These are phyloP conservation scores for Phylloporus scabripes DNA, from an alignment of 768 basidiomycete genomes.

Conservation along the genomic window DNA sequence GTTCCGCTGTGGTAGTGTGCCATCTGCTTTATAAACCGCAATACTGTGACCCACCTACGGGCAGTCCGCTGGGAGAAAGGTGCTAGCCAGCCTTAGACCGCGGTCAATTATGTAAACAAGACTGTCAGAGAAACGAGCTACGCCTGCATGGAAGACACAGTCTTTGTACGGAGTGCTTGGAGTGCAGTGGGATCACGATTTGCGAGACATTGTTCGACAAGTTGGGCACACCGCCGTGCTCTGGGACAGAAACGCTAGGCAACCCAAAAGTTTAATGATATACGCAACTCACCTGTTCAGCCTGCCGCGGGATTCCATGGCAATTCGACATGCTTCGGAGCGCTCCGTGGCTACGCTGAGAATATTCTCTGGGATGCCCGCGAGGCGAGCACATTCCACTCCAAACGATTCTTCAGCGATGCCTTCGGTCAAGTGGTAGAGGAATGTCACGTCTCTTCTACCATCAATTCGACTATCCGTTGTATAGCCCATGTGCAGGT, in stretches of 20 bases:
- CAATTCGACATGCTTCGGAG: constrained; percentile 49
- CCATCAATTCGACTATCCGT: constrained; percentile 68
- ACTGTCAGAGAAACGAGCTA: not conserved
- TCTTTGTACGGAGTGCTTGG: constrained; percentile 19
- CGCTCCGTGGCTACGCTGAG: constrained; percentile 53
- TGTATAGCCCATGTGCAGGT: constrained; percentile 83
- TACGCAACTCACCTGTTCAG: constrained; percentile 42
- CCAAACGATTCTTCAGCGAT: constrained; percentile 84
- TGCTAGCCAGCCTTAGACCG: no score
- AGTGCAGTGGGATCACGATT: constrained; percentile 15
- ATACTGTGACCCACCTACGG: no score
- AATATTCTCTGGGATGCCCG: constrained; percentile 70
- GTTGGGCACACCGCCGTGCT: constrained; percentile 24
- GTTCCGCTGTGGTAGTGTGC: no score
- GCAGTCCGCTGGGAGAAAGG: no score
- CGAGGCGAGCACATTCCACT: constrained; percentile 87
- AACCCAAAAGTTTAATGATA: not conserved
- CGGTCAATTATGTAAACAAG: not conserved
- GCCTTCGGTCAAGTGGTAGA: constrained; percentile 71
- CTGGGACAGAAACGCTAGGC: constrained; percentile 11
- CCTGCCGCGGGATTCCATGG: constrained; percentile 45
- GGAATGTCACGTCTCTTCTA: constrained; percentile 75
- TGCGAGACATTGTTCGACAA: constrained; percentile 24
- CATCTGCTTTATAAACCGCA: no score
- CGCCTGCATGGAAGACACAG: constrained; percentile 3